These are phyloP conservation scores for Trypanosoma congolense DNA, from an alignment of 208 protist species.

Conservation along the genomic window DNA sequence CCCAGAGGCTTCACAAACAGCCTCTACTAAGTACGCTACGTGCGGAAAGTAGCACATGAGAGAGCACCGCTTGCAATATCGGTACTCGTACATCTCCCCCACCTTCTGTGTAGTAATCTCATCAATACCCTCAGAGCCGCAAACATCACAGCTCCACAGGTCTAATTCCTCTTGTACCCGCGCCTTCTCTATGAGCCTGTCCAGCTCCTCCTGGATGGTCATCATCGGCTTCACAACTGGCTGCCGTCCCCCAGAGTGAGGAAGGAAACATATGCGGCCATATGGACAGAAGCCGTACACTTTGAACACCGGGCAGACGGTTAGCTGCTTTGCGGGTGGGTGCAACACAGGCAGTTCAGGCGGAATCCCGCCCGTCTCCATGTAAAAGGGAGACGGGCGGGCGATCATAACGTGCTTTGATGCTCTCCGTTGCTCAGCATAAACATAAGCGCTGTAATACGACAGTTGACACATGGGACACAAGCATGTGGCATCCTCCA, in stretches of 20 bases:
- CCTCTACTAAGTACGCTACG: slow-evolving; percentile 74
- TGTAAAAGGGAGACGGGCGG: slow-evolving; percentile 58
- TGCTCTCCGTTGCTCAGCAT: slow-evolving; percentile 64
- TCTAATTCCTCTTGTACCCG: slow-evolving; percentile 31
- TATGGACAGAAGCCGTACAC: slow-evolving; percentile 83
- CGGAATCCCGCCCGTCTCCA: slow-evolving; percentile 25
- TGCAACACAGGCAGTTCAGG: slow-evolving; percentile 36
- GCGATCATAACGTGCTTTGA: slow-evolving; percentile 74
- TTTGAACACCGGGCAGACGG: slow-evolving; percentile 56
- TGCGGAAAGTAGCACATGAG: slow-evolving; percentile 83
- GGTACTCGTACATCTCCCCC: slow-evolving; percentile 66
- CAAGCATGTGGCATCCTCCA: slow-evolving; percentile 23
- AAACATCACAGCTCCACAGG: slow-evolving; percentile 73
- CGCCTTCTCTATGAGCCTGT: slow-evolving; percentile 42
- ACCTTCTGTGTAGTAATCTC: slow-evolving; percentile 48
- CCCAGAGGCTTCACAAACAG: slow-evolving; percentile 41
- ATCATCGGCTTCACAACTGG: slow-evolving; percentile 27
- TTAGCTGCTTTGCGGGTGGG: slow-evolving; percentile 9
- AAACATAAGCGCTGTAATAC: slow-evolving; percentile 58
- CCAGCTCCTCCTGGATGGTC: slow-evolving; percentile 46
- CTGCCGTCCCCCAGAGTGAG: slow-evolving; percentile 30
- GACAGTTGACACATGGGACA: slow-evolving; percentile 76
- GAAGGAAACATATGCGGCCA: slow-evolving; percentile 62
- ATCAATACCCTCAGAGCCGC: slow-evolving; percentile 58
- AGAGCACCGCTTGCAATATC: slow-evolving; percentile 67